A percentile compares a stretch with the other conserved stretches of the same genome.
These are phyloP conservation scores for Boletellus sp. DNA, from an alignment of 768 basidiomycete species.

Conservation along the genomic window DNA sequence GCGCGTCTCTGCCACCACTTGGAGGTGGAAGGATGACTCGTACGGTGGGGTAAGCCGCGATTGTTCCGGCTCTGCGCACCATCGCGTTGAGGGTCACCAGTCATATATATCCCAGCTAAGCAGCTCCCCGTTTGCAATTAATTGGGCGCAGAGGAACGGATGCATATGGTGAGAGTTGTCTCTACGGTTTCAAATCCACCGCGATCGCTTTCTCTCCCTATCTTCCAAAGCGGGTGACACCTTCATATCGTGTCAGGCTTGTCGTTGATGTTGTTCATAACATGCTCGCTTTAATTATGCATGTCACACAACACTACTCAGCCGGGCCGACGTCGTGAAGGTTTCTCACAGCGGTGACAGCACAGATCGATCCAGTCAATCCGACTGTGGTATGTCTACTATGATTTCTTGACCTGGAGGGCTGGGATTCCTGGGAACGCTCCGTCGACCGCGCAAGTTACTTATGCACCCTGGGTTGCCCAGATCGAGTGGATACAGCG, in stretches of 20 bases:
- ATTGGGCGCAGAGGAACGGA: too few species aligned
- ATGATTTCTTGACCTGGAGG: neutral
- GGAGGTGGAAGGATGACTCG: neutral
- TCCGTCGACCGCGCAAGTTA: neutral
- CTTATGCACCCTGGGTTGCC: neutral
- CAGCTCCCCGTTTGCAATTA: too few species aligned
- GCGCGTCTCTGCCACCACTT: constrained; percentile 11
- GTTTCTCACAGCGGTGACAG: neutral
- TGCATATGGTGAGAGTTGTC: too few species aligned
- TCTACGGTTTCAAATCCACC: too few species aligned
- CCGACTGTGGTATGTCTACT: neutral
- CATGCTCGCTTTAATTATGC: neutral
- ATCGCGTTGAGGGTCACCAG: too few species aligned
- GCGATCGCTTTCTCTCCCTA: too few species aligned
- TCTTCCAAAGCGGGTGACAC: neutral
- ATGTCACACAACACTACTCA: neutral
- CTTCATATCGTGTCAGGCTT: neutral
- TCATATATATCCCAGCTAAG: too few species aligned
- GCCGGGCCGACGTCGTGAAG: neutral
- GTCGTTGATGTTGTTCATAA: neutral
- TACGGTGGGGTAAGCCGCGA: too few species aligned
- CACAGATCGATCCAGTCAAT: neutral
- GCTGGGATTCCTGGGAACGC: neutral
- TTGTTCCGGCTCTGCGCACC: too few species aligned
- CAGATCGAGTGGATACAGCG: too few species aligned